Percentiles rank a stretch among this genome's conserved stretches.
These are phyloP conservation scores for Globisporangium abappressorium DNA, from an alignment of 352 stramenopile genomes.

Conservation along the genomic window DNA sequence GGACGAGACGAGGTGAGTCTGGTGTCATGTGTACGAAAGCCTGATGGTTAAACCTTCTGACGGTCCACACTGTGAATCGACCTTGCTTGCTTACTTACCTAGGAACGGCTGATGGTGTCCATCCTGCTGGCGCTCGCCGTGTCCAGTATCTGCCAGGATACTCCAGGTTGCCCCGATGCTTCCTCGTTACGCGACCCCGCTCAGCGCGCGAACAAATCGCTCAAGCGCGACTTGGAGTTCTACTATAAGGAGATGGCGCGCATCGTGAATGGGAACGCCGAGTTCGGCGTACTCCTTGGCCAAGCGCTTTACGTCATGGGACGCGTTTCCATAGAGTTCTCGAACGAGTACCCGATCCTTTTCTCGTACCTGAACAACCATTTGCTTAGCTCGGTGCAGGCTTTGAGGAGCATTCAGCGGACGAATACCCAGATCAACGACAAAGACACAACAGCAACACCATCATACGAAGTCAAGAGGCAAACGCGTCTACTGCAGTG, in stretches of 20 bases:
- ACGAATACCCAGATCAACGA: neutral
- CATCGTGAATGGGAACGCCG: constrained; percentile 23
- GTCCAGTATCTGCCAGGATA: constrained; percentile 25
- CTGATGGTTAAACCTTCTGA: neutral
- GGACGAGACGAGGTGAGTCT: constrained; percentile 16
- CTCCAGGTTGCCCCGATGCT: neutral
- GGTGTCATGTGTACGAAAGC: neutral
- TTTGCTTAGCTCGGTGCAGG: constrained; percentile 27
- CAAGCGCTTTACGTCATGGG: constrained; percentile 54
- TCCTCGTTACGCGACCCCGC: neutral
- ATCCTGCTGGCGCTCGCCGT: constrained; percentile 31
- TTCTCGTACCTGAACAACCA: constrained; percentile 48
- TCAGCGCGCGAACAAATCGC: constrained; percentile 29
- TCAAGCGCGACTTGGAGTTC: constrained; percentile 71
- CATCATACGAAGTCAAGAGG: neutral
- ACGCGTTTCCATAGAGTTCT: constrained; percentile 35
- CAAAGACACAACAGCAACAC: neutral
- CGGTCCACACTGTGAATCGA: neutral
- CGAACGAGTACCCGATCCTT: constrained; percentile 46
- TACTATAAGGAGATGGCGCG: constrained; percentile 73
- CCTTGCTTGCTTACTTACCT: neutral
- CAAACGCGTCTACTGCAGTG: constrained; percentile 26
- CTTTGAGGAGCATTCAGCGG: constrained; percentile 12
- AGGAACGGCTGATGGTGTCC: constrained; percentile 29
- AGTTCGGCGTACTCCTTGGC: constrained; percentile 29